A percentile compares a stretch with the other conserved stretches of the same genome.
Evolutionary conservation across 2,329 filamentous ascomycete species (phyloP).

Genomic region (Geosmithia putterillii): DNA sequence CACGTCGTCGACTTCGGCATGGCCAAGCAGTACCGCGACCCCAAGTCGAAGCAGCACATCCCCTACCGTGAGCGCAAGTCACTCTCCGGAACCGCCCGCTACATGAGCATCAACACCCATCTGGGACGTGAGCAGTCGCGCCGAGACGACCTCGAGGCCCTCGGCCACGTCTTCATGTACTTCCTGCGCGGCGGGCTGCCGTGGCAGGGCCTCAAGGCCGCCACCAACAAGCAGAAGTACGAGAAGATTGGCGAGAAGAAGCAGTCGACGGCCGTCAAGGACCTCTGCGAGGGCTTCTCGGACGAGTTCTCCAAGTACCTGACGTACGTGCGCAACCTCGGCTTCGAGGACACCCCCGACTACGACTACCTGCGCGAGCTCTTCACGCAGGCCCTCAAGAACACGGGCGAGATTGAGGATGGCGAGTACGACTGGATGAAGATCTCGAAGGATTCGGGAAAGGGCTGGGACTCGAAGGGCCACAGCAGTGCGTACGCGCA

Average conservation of each 20-base stretch:
- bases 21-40: conserved; percentile 98
- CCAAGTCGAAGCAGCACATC: conserved; percentile 98
- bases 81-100: conserved; percentile 87
- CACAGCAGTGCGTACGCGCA: conserved; percentile 51
- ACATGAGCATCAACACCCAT: conserved; percentile 99
- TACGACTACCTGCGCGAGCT: conserved; percentile 96
- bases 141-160: conserved; percentile 86
- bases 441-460: conserved; percentile 69
- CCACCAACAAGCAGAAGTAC: conserved; percentile 90
- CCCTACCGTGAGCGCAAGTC: conserved; percentile 96
- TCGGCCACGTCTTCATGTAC: conserved; percentile 66
- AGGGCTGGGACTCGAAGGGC: conserved; percentile 77
- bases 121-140: conserved; percentile 91
- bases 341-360: conserved; percentile 96
- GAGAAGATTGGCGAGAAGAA: conserved; percentile 99
- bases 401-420: conserved; percentile 87
- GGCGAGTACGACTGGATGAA: conserved; percentile 99
- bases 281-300: conserved; percentile 90
- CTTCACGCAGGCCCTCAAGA: conserved; percentile 92
- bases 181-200: conserved; percentile 59
- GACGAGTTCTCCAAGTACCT: conserved; percentile 98
- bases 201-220: conserved; percentile 63
- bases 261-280: conserved; percentile 93
- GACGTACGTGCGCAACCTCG: conserved; percentile 92
- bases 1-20: conserved; percentile 99